These are phyloP conservation scores for Apiospora phragmitis DNA, from an alignment of 2,329 filamentous ascomycete genomes.

Conservation along the genomic window DNA sequence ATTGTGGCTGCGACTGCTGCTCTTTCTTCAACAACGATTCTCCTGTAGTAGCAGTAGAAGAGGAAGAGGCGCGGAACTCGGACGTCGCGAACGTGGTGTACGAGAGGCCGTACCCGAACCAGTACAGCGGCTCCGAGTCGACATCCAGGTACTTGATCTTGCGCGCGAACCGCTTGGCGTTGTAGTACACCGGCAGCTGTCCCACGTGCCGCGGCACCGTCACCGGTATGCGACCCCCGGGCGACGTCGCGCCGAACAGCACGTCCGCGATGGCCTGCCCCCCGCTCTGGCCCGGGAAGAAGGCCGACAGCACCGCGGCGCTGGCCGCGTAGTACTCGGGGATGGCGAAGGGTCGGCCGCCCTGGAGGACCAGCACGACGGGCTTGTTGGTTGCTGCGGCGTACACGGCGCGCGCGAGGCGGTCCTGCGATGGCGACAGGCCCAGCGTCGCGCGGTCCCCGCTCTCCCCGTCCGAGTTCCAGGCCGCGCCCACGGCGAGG, in stretches of 20 bases:
- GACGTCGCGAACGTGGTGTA: conserved; percentile 33
- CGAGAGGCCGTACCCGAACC: conserved; percentile 37
- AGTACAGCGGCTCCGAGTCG: conserved; percentile 31
- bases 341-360: conserved; percentile 42
- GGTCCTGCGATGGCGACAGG: conserved; percentile 38
- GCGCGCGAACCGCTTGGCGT: conserved; percentile 32
- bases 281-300: conserved; percentile 36
- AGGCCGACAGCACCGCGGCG: conserved; percentile 39
- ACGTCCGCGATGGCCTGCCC: conserved; percentile 37
- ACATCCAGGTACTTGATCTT: conserved; percentile 31
- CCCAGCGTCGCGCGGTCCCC: conserved; percentile 40
- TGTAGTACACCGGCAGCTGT: conserved; percentile 37
- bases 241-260: conserved; percentile 33
- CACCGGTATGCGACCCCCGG: conserved; percentile 35
- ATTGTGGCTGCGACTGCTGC: not conserved
- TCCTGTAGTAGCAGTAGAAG: conserved; percentile 11
- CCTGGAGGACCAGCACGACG: conserved; percentile 41
- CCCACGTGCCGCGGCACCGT: conserved; percentile 35
- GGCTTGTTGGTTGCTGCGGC: conserved; percentile 40
- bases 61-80: conserved; percentile 27
- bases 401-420: conserved; percentile 37
- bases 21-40: not conserved
- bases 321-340: conserved; percentile 39
- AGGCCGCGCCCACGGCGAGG: conserved; percentile 41
- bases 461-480: conserved; percentile 45